Evolutionary conservation across 148 eudicot genomes (phyloP).

Genomic region (Camellia granthamiana): DNA sequence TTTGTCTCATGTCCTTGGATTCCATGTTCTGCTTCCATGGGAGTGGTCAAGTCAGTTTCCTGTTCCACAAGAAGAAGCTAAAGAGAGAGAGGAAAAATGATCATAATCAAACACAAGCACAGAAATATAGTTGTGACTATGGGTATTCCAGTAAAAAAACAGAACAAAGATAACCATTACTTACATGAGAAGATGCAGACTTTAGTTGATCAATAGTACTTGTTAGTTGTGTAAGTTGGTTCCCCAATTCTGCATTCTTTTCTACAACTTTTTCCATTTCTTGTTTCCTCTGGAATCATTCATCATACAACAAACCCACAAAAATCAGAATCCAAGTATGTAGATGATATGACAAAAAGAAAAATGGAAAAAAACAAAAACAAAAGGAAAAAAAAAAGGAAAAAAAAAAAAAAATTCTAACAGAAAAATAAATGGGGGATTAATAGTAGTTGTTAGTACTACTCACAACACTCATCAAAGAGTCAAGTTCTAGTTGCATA

Average conservation of each 20-base stretch:
- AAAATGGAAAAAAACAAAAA: no score
- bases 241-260: constrained; percentile 7
- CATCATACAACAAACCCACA: no score
- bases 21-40: neutral
- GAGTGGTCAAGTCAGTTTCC: neutral
- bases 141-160: neutral
- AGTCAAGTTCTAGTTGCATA: constrained; percentile 9
- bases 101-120: neutral
- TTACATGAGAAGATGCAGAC: neutral
- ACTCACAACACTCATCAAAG: constrained; percentile 1
- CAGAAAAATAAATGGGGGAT: neutral
- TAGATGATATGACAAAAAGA: no score
- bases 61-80: neutral
- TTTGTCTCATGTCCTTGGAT: neutral
- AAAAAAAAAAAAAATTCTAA: neutral
- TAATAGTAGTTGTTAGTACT: neutral
- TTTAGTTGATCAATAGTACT: neutral
- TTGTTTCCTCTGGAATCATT: neutral
- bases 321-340: no score
- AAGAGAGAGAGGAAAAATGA: neutral
- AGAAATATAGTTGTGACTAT: neutral
- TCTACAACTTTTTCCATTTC: neutral
- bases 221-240: neutral
- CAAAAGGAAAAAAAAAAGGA: neutral
- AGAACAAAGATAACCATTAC: neutral